These are phyloP conservation scores for Verticillium longisporum DNA, from an alignment of 2,329 filamentous ascomycete genomes.

Conservation along the genomic window DNA sequence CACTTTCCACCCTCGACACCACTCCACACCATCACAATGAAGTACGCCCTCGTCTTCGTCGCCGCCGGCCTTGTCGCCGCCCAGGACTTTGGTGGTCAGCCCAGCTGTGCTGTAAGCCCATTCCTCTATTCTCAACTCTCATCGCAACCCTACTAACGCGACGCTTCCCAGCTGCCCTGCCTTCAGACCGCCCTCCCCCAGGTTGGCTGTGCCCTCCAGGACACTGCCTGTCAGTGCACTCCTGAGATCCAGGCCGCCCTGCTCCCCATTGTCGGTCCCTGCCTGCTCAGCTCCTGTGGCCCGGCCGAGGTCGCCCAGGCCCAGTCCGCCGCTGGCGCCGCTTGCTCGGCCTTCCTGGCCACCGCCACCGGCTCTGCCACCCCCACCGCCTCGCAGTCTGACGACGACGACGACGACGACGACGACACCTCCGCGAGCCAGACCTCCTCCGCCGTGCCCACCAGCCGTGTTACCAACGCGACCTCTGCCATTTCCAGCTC, in stretches of 20 bases:
- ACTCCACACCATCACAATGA: conserved; percentile 26
- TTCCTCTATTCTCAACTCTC: neutral
- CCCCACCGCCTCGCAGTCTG: neutral
- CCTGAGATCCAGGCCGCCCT: conserved; percentile 23
- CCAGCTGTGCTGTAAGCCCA: conserved; percentile 32
- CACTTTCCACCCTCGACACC: neutral
- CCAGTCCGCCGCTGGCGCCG: conserved; percentile 19
- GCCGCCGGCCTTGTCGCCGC: conserved; percentile 29
- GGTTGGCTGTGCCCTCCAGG: conserved; percentile 26
- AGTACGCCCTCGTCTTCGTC: conserved; percentile 25
- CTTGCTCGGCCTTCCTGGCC: conserved; percentile 16
- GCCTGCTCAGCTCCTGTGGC: conserved; percentile 26
- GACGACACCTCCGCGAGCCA: too few species aligned
- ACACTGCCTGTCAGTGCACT: conserved; percentile 31
- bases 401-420: neutral
- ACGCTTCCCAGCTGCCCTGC: conserved; percentile 20
- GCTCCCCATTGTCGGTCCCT: conserved; percentile 19
- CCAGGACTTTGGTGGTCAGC: conserved; percentile 27
- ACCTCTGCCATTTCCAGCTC: neutral
- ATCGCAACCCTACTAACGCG: neutral
- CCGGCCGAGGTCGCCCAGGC: conserved; percentile 21
- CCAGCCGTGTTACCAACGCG: neutral
- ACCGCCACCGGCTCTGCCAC: conserved; percentile 5
- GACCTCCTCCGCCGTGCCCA: conserved; percentile 4
- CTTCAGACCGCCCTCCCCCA: conserved; percentile 25